These are phyloP conservation scores for Casuarina cunninghamiana DNA, from an alignment of 306 rosid genomes.

Conservation along the genomic window DNA sequence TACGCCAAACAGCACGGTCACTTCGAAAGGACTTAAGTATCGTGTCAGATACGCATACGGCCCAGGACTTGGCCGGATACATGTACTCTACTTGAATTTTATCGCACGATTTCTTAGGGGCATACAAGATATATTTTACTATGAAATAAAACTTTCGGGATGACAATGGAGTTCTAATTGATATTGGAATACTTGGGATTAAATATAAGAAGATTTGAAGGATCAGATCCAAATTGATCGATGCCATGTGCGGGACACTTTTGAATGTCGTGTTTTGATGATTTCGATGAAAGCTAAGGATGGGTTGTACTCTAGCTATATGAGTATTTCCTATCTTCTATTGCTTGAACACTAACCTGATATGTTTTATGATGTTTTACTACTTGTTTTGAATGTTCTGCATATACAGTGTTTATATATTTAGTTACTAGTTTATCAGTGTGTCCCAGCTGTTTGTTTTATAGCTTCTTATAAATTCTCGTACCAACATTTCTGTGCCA, in stretches of 20 bases:
- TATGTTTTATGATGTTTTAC: background rate
- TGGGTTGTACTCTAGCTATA: background rate
- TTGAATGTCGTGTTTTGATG: background rate
- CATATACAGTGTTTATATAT: background rate
- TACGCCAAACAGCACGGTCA: background rate
- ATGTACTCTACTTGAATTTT: background rate
- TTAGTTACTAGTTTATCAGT: too few relatives aligned
- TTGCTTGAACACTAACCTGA: background rate
- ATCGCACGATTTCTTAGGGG: background rate
- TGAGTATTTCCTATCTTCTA: background rate
- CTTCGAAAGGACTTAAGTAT: background rate
- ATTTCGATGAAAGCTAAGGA: background rate
- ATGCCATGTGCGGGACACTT: background rate
- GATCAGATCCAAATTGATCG: background rate
- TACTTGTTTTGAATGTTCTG: background rate
- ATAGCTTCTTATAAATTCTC: background rate
- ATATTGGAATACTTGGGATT: background rate
- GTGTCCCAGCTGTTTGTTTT: background rate
- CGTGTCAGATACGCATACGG: background rate
- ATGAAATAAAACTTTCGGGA: background rate
- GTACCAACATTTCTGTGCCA: background rate
- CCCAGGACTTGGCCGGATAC: background rate
- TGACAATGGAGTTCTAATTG: background rate
- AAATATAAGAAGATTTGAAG: background rate
- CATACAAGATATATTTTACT: background rate